phyloP scores from a whole-genome alignment of 2,329 filamentous ascomycete genomes.

The Pezicula rhizophila region DNA sequence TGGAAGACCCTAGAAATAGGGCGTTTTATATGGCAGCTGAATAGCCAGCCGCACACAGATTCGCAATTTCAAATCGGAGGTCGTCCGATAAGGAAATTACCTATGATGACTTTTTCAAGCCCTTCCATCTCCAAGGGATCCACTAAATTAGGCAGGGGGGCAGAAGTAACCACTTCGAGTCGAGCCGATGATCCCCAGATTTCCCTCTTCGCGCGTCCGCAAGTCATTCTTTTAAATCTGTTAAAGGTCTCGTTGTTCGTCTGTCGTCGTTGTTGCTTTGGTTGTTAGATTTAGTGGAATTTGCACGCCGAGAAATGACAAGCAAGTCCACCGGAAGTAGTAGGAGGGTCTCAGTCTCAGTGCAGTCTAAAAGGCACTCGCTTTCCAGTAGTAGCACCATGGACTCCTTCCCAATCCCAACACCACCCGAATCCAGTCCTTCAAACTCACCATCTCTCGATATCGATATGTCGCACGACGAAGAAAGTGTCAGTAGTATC shows the following conservation, averaged over 20 bases:
- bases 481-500: constrained; percentile 8
- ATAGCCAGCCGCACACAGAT: too few relatives aligned
- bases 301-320: constrained; percentile 14
- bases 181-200: too few relatives aligned
- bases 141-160: too few relatives aligned
- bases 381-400: constrained; percentile 17
- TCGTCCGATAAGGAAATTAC: too few relatives aligned
- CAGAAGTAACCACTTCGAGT: too few relatives aligned
- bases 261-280: constrained; percentile 1
- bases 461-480: constrained; percentile 14
- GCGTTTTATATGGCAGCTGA: too few relatives aligned
- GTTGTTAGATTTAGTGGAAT: not conserved
- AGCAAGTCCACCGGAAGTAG: constrained; percentile 8
- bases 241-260: constrained; percentile 2
- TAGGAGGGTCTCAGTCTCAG: constrained; percentile 11
- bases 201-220: too few relatives aligned
- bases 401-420: constrained; percentile 14
- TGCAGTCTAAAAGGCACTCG: constrained; percentile 14
- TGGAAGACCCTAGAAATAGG: too few relatives aligned
- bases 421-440: constrained; percentile 17
- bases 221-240: not conserved
- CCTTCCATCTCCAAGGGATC: too few relatives aligned
- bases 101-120: too few relatives aligned
- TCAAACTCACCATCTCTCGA: constrained; percentile 12
- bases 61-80: too few relatives aligned